phyloP scores from a whole-genome alignment of 2,329 filamentous ascomycete species.

The Uncinocarpus reesii region DNA sequence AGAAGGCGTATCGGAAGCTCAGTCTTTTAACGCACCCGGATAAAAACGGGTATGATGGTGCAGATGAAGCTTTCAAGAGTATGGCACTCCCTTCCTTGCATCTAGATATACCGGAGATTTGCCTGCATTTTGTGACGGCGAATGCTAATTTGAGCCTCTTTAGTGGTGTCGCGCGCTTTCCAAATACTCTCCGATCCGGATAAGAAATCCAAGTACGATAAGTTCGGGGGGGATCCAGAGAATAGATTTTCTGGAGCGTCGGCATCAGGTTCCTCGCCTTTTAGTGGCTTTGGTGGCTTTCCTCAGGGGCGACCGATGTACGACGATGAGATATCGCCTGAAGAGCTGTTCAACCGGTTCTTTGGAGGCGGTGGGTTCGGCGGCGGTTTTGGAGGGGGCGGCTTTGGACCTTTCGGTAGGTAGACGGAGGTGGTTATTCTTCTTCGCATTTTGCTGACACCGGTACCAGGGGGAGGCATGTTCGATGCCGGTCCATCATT shows the following conservation, averaged over 20 bases:
- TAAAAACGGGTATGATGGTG: conserved; percentile 93
- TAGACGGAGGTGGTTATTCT: conserved; percentile 7
- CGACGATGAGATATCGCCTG: conserved; percentile 86
- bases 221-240: conserved; percentile 85
- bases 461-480: conserved; percentile 39
- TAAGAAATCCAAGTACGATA: conserved; percentile 81
- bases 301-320: conserved; percentile 53
- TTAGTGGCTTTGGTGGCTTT: conserved; percentile 43
- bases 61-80: conserved; percentile 96
- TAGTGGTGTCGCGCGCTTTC: conserved; percentile 84
- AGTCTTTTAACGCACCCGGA: conserved; percentile 93
- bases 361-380: conserved; percentile 64
- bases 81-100: conserved; percentile 24
- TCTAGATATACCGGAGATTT: background rate
- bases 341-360: conserved; percentile 95
- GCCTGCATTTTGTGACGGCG: background rate
- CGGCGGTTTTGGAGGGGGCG: conserved; percentile 38
- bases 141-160: conserved; percentile 9
- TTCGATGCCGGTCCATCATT: conserved; percentile 78
- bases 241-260: conserved; percentile 55
- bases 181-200: conserved; percentile 86
- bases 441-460: conserved; percentile 4
- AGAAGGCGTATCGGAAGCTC: conserved; percentile 94
- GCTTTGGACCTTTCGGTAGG: conserved; percentile 58
- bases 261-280: conserved; percentile 34